Conservation (phyloP, 1,139 yeast species). For the Suhomyces chickasaworum region DNA sequence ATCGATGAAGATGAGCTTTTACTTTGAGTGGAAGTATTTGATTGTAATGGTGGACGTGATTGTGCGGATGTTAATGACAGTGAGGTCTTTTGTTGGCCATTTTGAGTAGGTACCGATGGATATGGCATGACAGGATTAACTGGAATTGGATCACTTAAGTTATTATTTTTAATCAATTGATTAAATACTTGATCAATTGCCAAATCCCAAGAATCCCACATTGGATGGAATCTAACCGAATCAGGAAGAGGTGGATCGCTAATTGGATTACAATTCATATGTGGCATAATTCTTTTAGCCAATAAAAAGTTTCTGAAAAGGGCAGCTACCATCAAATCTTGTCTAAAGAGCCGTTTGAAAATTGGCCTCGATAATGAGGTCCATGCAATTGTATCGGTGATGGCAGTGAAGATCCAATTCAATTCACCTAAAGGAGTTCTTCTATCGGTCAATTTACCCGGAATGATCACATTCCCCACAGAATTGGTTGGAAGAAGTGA, state of each 20-base stretch:
- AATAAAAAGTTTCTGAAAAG: constrained; percentile 86
- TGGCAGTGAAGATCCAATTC: constrained; percentile 97
- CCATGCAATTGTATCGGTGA: constrained; percentile 98
- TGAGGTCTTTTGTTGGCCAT: not conserved
- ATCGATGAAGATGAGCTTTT: constrained; percentile 10
- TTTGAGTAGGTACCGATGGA: not conserved
- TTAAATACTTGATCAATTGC: constrained; percentile 93
- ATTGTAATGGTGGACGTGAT: constrained; percentile 11
- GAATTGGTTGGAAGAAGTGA: constrained; percentile 51
- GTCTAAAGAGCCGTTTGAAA: constrained; percentile 87
- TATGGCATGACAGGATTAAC: constrained; percentile 4
- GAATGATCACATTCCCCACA: constrained; percentile 68
- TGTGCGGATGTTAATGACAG: not conserved
- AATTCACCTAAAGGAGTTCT: constrained; percentile 95
- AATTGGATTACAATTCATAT: constrained; percentile 89
- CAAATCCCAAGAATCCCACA: constrained; percentile 99
- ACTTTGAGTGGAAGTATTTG: constrained; percentile 14
- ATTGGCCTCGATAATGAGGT: constrained; percentile 84
- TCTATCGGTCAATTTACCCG: constrained; percentile 90
- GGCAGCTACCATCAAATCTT: constrained; percentile 96
- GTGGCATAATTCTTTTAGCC: constrained; percentile 94
- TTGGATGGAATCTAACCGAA: constrained; percentile 73
- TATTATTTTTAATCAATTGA: constrained; percentile 52
- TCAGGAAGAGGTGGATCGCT: constrained; percentile 94
- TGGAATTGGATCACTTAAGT: constrained; percentile 15